Base-by-base conservation (phyloP, 2,329 filamentous ascomycete species). In the Arachnopeziza araneosa region DNA sequence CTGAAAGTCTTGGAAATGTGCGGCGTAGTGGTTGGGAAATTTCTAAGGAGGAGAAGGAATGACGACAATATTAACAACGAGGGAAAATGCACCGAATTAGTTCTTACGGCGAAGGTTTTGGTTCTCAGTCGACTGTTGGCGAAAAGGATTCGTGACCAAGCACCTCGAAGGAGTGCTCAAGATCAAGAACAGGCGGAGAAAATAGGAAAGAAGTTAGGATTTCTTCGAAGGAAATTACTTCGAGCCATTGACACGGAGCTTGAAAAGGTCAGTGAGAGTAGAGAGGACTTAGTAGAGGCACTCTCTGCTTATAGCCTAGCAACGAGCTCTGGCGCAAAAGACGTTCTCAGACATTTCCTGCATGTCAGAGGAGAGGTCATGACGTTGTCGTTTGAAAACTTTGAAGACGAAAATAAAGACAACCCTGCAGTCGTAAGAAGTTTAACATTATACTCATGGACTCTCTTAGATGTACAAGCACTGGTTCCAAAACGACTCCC, bases 281-380 rank as follows among this genome's bases (percentile, higher is more conserved):
- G 73, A 44, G 75, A 77, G 2, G 74, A 72, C 32, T 80, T 95
- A 19, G 77, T 93, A 14, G 87, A 91, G 67, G 86, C 88, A 0
- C 79, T 97, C 66, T 89, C 87, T 59, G 92, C 93, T 0, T 93
- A 92, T 72, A 92, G 91, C 63, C 79, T 98, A 55, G 85, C 87
- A 1, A 92, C 89, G 2, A 96, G 85, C 68, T 91, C 89, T 0
- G 89, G 91, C 0, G 86, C 90, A 0, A 86, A 83, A 60, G 92
- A 96, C 71, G 88, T 91, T 0, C 75, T 97, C 57, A 79, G 84
- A 8, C 87, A 95, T 74, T 93, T 97, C 68, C 80, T 96, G 55
- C 81, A 86, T 56, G 82, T 92, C 8, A 82, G 93, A 52, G 81
- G 83, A 50, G 83, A 89, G 60, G 86, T 86, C 30, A 86, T 96